Evolutionary conservation across 805 yeast genomes (phyloP), one percentile per base, ranked within the genome.

Genomic region (Spathaspora hagerdaliae): DNA sequence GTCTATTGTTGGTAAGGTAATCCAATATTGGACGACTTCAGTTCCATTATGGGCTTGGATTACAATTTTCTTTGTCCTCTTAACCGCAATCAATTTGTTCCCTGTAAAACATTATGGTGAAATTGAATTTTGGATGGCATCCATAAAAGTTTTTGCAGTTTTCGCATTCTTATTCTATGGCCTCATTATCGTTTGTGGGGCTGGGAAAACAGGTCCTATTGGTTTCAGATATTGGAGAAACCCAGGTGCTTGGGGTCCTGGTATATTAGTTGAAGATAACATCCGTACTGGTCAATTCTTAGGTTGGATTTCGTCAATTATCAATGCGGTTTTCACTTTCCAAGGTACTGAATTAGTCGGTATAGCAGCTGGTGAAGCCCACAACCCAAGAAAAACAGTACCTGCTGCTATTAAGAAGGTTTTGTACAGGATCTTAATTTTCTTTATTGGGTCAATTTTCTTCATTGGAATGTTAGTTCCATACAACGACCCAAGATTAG

Each of bases 351-450:
- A 85, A 63, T 65, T 72, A 54, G 81, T 83, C 48, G 88, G 86
- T 59, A 75, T 85, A 48, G 81, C 89, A 8, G 85, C 83, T 47
- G 86, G 87, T 36, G 92, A 85, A 67, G 80, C 86, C 41, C 71
- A 79, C 51, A 79, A 70, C 74, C 74, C 92, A 39, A 69, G 87
- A 57, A 71, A 72, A 51, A 76, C 81, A 50, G 78, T 86, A 48
- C 90, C 92, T 50, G 78, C 78, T 55, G 92, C 92, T 39, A 77
- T 81, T 55, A 80, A 74, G 58, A 72, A 82, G 63, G 82, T 87
- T 15, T 78, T 86, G 59, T 84, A 78, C 73, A 81, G 87, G 64
- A 81, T 87, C 44, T 58, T 79, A 42, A 57, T 84, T 45, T 84
- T 85, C 54, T 86, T 84, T 69, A 57, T 83, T 39, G 58, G 77